phyloP scores from a whole-genome alignment of 1,139 yeast genomes.

The Saccharomycopsis phalli region DNA sequence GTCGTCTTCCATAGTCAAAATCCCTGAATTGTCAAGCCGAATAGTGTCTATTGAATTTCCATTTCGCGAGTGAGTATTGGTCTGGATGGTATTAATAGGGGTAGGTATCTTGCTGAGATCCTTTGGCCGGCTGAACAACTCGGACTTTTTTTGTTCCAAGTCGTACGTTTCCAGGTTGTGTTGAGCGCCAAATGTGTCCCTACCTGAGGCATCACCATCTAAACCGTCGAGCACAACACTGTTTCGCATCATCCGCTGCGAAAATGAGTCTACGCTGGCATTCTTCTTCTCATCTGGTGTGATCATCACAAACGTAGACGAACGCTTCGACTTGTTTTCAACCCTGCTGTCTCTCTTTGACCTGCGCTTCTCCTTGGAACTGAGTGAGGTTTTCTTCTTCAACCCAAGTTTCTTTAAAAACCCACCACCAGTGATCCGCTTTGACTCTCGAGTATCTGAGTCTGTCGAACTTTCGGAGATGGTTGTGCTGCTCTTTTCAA shows the following conservation, averaged over 20 bases:
- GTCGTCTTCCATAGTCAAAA: no score
- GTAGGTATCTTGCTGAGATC: not conserved
- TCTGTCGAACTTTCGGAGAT: not conserved
- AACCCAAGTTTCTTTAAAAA: conserved; percentile 17
- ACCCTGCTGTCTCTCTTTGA: conserved; percentile 9
- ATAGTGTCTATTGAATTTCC: not conserved
- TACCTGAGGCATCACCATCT: not conserved
- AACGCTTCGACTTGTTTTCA: conserved; percentile 8
- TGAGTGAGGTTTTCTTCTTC: conserved; percentile 10
- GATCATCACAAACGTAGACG: conserved; percentile 2
- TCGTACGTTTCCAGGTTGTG: conserved; percentile 9
- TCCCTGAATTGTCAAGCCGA: not conserved
- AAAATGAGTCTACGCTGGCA: not conserved
- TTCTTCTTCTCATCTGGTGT: conserved; percentile 1
- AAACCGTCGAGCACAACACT: no score
- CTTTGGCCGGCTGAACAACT: conserved; percentile 5
- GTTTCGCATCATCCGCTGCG: conserved; percentile 7
- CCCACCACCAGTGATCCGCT: conserved; percentile 13
- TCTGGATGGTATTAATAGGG: not conserved
- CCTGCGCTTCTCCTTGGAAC: conserved; percentile 4
- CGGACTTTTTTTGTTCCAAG: conserved; percentile 13
- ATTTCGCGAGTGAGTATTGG: not conserved
- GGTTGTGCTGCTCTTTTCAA: not conserved
- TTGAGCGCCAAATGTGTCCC: conserved; percentile 1
- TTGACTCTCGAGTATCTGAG: not conserved